A percentile compares a stretch with the other conserved stretches of the same genome.
Evolutionary conservation across 768 basidiomycete species (phyloP).

Genomic region (Pisolithus orientalis): DNA sequence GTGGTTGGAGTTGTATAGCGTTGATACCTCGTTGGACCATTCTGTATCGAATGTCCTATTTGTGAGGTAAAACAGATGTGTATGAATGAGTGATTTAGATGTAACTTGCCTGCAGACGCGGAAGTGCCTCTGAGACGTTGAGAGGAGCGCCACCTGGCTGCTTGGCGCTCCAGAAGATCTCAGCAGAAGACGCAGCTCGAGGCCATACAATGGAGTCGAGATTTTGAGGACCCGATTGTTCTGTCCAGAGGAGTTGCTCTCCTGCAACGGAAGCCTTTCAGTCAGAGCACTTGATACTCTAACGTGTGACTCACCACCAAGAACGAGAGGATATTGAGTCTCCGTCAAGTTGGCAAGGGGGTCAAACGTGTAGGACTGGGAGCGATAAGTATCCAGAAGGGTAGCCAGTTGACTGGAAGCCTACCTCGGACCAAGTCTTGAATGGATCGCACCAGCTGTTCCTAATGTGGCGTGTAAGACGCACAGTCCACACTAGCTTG

Average conservation of each 20-base stretch:
- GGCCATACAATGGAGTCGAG: slow-evolving; percentile 45
- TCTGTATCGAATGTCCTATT: slow-evolving; percentile 38
- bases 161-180: slow-evolving; percentile 48
- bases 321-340: slow-evolving; percentile 30
- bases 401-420: slow-evolving; percentile 5
- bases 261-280: slow-evolving; percentile 14
- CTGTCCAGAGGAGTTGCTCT: slow-evolving; percentile 40
- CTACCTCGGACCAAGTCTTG: slow-evolving; percentile 45
- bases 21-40: slow-evolving; percentile 43
- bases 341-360: slow-evolving; percentile 38
- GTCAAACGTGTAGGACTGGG: slow-evolving; percentile 43
- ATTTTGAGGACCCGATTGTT: slow-evolving; percentile 39
- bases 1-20: slow-evolving; percentile 48
- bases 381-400: slow-evolving; percentile 16
- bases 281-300: background rate
- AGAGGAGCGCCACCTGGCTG: slow-evolving; percentile 30
- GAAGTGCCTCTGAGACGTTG: slow-evolving; percentile 35
- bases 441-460: slow-evolving; percentile 47
- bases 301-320: slow-evolving; percentile 25
- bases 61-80: background rate
- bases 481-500: background rate
- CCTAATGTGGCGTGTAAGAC: slow-evolving; percentile 10
- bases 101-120: slow-evolving; percentile 38
- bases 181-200: slow-evolving; percentile 39
- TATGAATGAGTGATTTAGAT: no score